Conservation (phyloP, 306 rosid species). For the Casuarina cunninghamiana region DNA sequence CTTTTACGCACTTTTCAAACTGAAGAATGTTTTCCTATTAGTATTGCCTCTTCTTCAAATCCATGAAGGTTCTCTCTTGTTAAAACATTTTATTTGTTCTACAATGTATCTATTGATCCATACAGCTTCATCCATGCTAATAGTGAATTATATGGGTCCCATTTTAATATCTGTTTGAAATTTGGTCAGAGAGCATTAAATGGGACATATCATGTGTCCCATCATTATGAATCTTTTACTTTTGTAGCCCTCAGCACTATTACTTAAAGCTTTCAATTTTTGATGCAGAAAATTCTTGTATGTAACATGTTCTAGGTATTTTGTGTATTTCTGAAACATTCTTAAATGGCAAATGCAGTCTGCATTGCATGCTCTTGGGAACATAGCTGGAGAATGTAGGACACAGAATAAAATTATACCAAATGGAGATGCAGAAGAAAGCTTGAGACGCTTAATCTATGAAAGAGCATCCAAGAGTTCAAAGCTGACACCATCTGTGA, state of each 20-base stretch:
- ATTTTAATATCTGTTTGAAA: background rate
- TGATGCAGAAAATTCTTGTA: background rate
- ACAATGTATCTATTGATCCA: background rate
- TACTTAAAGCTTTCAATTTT: background rate
- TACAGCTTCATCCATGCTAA: background rate
- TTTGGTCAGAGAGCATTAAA: background rate
- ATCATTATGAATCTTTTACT: background rate
- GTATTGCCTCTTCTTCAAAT: background rate
- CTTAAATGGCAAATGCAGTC: constrained; percentile 51
- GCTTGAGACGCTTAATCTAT: constrained; percentile 57
- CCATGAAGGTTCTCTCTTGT: background rate
- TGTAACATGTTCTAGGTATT: background rate
- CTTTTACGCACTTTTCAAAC: background rate
- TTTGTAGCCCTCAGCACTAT: no score
- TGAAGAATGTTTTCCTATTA: background rate
- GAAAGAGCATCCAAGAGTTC: constrained; percentile 67
- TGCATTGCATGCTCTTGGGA: constrained; percentile 86
- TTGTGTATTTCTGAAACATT: constrained; percentile 7
- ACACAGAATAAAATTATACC: constrained; percentile 51
- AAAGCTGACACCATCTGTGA: constrained; percentile 80
- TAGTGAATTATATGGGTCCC: background rate
- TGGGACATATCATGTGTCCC: background rate
- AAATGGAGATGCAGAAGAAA: constrained; percentile 70
- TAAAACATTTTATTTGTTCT: background rate
- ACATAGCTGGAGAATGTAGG: constrained; percentile 75